Evolutionary conservation across 2,329 filamentous ascomycete species (phyloP).

Genomic region (Cercospora citrullina): DNA sequence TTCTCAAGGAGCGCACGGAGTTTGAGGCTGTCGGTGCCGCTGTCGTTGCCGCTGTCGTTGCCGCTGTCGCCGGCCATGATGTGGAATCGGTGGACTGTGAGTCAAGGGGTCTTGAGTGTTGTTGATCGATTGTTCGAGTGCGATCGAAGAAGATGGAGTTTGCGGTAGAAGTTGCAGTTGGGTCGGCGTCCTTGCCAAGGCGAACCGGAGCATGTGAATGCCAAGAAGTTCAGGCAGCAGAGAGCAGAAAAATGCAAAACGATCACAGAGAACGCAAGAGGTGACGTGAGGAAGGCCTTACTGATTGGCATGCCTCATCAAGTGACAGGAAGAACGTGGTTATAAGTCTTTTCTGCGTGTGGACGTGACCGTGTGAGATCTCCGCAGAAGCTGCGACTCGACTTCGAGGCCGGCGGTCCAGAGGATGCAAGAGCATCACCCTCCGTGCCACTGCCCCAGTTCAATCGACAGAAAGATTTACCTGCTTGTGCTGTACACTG

Average conservation of each 20-base stretch:
- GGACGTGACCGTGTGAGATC: background rate
- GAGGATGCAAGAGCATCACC: background rate
- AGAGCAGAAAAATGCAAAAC: background rate
- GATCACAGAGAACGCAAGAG: background rate
- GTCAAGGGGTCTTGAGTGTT: background rate
- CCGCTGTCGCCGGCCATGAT: background rate
- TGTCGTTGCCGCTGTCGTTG: no score
- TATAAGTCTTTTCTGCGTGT: background rate
- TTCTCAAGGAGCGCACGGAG: background rate
- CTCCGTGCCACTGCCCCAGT: background rate
- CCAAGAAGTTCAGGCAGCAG: background rate
- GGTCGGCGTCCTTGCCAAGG: background rate
- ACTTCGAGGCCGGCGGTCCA: no score
- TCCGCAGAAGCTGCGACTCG: background rate
- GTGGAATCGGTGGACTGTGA: no score
- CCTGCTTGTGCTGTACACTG: no score
- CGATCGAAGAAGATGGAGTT: background rate
- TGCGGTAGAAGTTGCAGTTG: background rate
- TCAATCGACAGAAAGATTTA: background rate
- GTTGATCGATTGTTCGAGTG: background rate
- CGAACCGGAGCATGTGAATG: background rate
- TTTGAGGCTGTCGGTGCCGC: background rate
- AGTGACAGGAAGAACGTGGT: no score
- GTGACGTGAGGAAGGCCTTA: background rate
- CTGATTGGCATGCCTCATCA: no score